phyloP scores from a whole-genome alignment of 2,329 filamentous ascomycete species.

The Alternaria gaisen region DNA sequence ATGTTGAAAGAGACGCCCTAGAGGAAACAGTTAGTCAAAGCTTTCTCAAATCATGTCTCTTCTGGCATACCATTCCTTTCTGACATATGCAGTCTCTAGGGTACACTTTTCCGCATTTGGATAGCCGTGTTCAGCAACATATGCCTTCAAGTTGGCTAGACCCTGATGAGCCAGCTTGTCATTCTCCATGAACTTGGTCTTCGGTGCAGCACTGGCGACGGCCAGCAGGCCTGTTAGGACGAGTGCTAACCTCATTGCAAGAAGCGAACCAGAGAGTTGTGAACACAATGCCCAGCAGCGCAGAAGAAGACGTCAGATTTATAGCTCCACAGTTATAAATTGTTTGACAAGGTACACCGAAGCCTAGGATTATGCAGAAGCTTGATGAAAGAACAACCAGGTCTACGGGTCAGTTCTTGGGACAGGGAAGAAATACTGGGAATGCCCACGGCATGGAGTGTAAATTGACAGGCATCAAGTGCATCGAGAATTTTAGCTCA shows the following conservation, averaged over 20 bases:
- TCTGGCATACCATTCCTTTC: slow-evolving; percentile 54
- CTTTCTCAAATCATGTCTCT: neutral
- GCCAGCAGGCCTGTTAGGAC: neutral
- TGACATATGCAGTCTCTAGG: slow-evolving; percentile 49
- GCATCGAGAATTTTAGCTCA: neutral
- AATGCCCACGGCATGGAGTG: neutral
- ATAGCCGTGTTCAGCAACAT: slow-evolving; percentile 35
- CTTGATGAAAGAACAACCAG: neutral
- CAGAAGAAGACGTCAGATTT: neutral
- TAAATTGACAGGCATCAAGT: neutral
- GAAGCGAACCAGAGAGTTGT: neutral
- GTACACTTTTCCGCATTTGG: slow-evolving; percentile 42
- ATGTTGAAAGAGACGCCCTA: slow-evolving; percentile 29
- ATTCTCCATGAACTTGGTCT: slow-evolving; percentile 27
- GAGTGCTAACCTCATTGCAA: neutral
- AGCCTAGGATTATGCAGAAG: neutral
- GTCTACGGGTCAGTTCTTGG: neutral
- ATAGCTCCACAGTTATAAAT: neutral
- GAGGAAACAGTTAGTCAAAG: neutral
- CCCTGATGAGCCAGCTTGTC: slow-evolving; percentile 47
- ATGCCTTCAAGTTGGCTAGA: slow-evolving; percentile 41
- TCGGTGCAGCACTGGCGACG: neutral
- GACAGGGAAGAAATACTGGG: neutral
- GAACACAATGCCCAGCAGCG: neutral
- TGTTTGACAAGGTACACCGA: neutral